phyloP scores from a whole-genome alignment of 257 asterid species.

The Solanum gandarillasii region DNA sequence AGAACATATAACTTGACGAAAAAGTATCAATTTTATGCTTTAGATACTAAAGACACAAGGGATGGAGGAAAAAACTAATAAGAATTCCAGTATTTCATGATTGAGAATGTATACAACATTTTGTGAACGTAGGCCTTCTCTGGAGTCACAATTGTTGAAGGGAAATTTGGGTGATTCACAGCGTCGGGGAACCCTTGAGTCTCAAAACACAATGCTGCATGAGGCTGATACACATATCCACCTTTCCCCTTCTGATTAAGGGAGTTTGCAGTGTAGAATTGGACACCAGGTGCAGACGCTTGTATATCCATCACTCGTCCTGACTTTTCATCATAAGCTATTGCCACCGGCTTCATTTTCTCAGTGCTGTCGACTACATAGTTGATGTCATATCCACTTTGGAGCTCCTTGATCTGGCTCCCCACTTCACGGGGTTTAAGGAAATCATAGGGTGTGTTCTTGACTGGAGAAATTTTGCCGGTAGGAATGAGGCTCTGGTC shows the following conservation, averaged over 20 bases:
- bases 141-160: neutral
- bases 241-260: constrained; percentile 6
- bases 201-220: constrained; percentile 4
- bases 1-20: neutral
- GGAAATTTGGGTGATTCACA: constrained; percentile 14
- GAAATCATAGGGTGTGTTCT: neutral
- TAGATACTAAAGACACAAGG: neutral
- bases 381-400: constrained; percentile 1
- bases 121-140: constrained; percentile 1
- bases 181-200: constrained; percentile 14
- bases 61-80: neutral
- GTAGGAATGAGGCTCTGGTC: neutral
- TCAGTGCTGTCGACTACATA: neutral
- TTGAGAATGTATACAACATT: neutral
- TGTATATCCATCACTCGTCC: constrained; percentile 5
- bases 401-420: neutral
- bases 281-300: constrained; percentile 7
- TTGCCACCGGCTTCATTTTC: constrained; percentile 1
- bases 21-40: neutral
- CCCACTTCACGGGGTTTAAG: neutral
- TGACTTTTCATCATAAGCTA: neutral
- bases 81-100: neutral
- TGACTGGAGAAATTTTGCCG: neutral
- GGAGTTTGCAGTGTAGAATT: constrained; percentile 1
- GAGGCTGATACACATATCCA: constrained; percentile 2